Evolutionary conservation across 192 early-diverging fungal species (phyloP).

Genomic region (Umbelopsis sp.): DNA sequence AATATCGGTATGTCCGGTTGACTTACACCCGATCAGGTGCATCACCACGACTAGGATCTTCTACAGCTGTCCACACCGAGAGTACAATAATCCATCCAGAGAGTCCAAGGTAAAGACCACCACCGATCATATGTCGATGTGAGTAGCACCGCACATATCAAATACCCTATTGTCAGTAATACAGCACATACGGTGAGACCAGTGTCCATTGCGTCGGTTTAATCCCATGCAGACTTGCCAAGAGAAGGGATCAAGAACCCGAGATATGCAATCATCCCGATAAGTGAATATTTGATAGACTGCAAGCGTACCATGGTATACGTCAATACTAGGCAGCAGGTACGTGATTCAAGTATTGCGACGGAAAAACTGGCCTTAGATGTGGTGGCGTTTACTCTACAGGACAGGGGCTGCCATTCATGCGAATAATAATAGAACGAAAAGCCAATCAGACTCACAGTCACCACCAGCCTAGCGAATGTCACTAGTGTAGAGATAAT

Average conservation of each 20-base stretch:
- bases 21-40: constrained; percentile 16
- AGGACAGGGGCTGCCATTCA: neutral
- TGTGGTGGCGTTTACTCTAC: neutral
- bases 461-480: neutral
- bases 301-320: neutral
- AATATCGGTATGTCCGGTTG: neutral
- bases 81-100: neutral
- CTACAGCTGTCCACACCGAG: neutral
- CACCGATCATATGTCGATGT: neutral
- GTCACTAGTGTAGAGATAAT: neutral
- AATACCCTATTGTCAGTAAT: neutral
- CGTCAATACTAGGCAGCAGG: no score
- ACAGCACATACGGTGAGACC: neutral
- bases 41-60: neutral
- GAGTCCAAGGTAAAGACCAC: neutral
- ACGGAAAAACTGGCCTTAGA: neutral
- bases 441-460: neutral
- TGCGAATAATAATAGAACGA: neutral
- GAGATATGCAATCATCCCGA: neutral
- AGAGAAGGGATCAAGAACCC: neutral
- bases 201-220: neutral
- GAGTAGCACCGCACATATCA: neutral
- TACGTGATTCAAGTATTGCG: no score
- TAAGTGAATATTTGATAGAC: neutral
- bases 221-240: neutral